Conservation (phyloP, 305 asterid genomes). For the Fraxinus platypoda region DNA sequence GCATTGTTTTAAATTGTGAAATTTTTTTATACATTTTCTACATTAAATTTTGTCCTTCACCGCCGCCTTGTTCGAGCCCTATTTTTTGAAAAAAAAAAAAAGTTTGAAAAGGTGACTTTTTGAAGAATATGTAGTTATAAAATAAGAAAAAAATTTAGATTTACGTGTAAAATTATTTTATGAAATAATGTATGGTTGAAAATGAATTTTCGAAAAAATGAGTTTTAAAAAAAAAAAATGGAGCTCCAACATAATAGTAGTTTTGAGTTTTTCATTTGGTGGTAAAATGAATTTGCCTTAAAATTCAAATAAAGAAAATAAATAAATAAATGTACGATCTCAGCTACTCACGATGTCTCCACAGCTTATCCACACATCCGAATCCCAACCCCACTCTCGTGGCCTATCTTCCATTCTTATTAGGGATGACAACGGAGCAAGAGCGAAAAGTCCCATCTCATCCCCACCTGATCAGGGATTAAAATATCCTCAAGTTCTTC, state of each 20-base stretch:
- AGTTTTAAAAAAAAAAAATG: too few species aligned
- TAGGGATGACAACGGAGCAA: not conserved
- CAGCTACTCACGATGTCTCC: not conserved
- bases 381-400: not conserved
- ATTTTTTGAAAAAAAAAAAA: too few species aligned
- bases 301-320: not conserved
- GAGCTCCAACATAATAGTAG: too few species aligned
- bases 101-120: too few species aligned
- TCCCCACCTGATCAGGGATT: not conserved
- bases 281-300: not conserved
- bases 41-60: not conserved
- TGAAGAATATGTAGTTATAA: too few species aligned
- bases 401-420: not conserved
- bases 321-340: not conserved
- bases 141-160: too few species aligned
- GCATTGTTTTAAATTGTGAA: not conserved
- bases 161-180: too few species aligned
- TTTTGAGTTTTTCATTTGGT: not conserved
- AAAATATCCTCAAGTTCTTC: not conserved
- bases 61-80: too few species aligned
- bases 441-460: not conserved
- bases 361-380: not conserved
- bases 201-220: too few species aligned
- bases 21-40: not conserved
- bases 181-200: too few species aligned